A percentile compares a stretch with the other conserved stretches of the same genome.
Evolutionary conservation across 1,284 basidiomycete species (phyloP).

Genomic region (Sanghuangporus sanghuang): DNA sequence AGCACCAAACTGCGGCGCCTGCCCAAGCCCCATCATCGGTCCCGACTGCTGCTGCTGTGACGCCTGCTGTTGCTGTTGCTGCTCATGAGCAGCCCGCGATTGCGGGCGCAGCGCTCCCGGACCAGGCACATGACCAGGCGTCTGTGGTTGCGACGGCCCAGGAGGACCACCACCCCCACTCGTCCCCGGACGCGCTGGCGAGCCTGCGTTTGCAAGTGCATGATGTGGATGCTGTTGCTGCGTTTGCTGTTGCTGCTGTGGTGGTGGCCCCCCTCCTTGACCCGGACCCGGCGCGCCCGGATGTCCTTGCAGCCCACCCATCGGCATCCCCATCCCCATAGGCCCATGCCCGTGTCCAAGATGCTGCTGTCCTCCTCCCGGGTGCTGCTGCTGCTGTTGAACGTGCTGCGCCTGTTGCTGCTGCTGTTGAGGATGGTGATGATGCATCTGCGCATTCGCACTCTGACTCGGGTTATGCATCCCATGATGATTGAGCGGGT

Average conservation of each 20-base stretch:
- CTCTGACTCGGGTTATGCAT: not conserved
- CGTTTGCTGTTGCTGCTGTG: not conserved
- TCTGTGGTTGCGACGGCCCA: slow-evolving; percentile 11
- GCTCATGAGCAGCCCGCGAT: slow-evolving; percentile 7
- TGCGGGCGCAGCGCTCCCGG: slow-evolving; percentile 4
- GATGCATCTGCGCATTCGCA: slow-evolving; percentile 3
- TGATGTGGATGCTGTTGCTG: not conserved
- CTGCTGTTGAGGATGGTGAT: slow-evolving; percentile 5
- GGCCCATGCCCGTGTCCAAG: not conserved
- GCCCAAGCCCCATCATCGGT: not conserved
- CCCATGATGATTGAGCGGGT: slow-evolving; percentile 1
- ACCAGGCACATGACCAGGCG: not conserved
- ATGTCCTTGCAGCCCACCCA: slow-evolving; percentile 1
- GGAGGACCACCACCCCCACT: not conserved
- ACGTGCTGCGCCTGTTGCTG: not conserved
- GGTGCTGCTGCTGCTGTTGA: slow-evolving; percentile 8
- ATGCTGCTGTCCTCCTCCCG: not conserved
- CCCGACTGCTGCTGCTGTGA: not conserved
- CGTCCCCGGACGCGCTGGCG: slow-evolving; percentile 14
- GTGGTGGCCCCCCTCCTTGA: too few species aligned
- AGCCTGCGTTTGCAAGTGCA: not conserved
- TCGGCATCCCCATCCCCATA: not conserved
- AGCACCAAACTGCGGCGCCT: not conserved
- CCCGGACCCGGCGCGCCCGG: not conserved
- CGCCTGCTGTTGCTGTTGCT: not conserved